These are phyloP conservation scores for Leccinum solheimii DNA, from an alignment of 1,284 basidiomycete genomes.

Conservation along the genomic window DNA sequence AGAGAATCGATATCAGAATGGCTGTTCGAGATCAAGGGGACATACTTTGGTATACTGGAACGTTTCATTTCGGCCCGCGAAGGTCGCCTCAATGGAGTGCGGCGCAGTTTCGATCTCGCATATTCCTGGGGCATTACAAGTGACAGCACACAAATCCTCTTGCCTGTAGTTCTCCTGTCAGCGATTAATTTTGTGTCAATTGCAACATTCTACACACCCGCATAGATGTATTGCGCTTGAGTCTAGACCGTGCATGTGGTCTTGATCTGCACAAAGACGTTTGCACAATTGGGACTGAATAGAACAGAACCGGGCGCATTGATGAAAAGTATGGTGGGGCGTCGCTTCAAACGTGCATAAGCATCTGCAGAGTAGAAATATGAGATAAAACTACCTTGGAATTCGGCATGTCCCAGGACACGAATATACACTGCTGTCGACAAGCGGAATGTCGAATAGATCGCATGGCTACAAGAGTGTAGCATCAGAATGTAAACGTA, in stretches of 20 bases:
- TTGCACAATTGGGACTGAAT: constrained; percentile 54
- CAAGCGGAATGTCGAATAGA: too few species aligned
- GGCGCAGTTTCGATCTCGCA: constrained; percentile 60
- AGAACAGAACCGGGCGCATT: constrained; percentile 55
- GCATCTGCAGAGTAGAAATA: neutral
- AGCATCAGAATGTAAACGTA: neutral
- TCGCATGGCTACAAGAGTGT: too few species aligned
- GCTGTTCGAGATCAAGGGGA: neutral
- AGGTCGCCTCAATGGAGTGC: constrained; percentile 57
- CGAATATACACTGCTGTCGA: too few species aligned
- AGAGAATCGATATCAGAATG: neutral
- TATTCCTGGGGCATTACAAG: constrained; percentile 48
- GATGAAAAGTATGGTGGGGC: constrained; percentile 48
- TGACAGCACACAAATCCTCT: constrained; percentile 47
- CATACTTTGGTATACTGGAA: constrained; percentile 52
- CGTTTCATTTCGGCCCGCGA: constrained; percentile 45
- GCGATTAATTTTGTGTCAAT: neutral
- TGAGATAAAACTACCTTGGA: constrained; percentile 38
- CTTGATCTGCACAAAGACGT: constrained; percentile 45
- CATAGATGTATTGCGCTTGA: constrained; percentile 51
- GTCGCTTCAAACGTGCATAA: constrained; percentile 33
- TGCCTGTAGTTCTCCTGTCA: constrained; percentile 37
- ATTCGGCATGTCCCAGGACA: too few species aligned
- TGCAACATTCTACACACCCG: constrained; percentile 43
- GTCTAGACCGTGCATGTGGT: constrained; percentile 56